Evolutionary conservation across 805 yeast species (phyloP), one percentile per base, ranked within the genome.

Genomic region (Brettanomyces custersianus): DNA sequence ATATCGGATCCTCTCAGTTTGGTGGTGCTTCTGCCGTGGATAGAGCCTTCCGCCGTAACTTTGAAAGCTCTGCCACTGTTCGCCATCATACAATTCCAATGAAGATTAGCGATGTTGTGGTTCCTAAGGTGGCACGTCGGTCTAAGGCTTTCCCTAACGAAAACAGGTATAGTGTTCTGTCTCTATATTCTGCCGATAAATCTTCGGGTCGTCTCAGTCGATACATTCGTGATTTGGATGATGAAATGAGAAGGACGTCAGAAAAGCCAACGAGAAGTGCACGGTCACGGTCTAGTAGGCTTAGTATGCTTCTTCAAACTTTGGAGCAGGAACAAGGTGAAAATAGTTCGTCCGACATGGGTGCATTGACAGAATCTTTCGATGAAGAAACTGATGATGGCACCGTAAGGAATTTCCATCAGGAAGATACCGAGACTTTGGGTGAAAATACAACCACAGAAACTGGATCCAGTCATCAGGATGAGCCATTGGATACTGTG

Each of bases 61-160:
- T 33, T 11, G 33, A 37, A 4, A 29, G 30, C 35, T 37, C 45
- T 11, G 42, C 47, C 25, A 42, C 52, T 2, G 49, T 47, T n/a
- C 41, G 33, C 22, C 45, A 39, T 36, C 45, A 40, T 23, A 32
- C 41, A 37, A 69, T 65, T 17, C 76, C 76, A 29, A 68, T 67
- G 39, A 68, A 62, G 10, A 63, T 80, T 30, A 72, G 82, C 15
- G 81, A 76, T 42, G 77, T 80, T 30, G 66, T 67, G 38, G 74
- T 80, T 34, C 90, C 90, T 17, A 74, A 72, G 42, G 84, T 80
- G 24, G 72, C 87, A 0, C 72, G 87, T 55, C 72, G 72, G 46
- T 78, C 85, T 2, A 69, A 72, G 48, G 65, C 72, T 38, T 77
- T 77, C 51, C 68, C 80, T 25, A 67, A 68, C 38, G 74, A 74